A percentile compares a stretch with the other conserved stretches of the same genome.
phyloP scores from a whole-genome alignment of 306 rosid genomes.

The Canavalia ensiformis region DNA sequence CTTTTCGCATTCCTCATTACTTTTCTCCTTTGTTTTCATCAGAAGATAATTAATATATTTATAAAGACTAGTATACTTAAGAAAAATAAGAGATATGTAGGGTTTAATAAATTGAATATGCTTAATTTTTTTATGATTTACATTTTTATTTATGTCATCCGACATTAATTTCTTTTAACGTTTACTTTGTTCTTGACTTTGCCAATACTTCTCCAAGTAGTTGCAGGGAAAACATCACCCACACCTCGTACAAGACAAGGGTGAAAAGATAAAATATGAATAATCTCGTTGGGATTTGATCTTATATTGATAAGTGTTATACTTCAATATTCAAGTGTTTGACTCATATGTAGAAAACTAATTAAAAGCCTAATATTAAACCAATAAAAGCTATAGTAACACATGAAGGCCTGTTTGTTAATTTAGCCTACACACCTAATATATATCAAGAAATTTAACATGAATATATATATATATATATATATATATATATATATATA shows the following conservation, averaged over 20 bases:
- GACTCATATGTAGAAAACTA: not conserved
- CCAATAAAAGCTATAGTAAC: not conserved
- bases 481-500: too few relatives aligned
- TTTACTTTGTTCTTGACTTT: not conserved
- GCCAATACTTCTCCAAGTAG: not conserved
- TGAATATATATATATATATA: not conserved
- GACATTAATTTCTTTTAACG: not conserved
- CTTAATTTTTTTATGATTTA: not conserved
- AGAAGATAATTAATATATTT: not conserved
- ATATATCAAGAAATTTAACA: conserved; percentile 3
- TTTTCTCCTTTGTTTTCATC: conserved; percentile 1
- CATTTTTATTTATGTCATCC: not conserved
- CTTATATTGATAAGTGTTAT: not conserved
- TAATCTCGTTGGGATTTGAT: conserved; percentile 18
- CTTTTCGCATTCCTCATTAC: not conserved
- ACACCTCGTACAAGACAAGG: not conserved
- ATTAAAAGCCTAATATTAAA: not conserved
- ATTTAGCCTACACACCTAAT: not conserved
- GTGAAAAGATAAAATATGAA: not conserved
- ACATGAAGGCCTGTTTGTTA: not conserved
- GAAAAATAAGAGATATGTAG: not conserved
- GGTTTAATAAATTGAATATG: not conserved
- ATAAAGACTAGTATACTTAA: not conserved
- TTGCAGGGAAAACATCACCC: not conserved
- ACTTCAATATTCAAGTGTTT: not conserved